phyloP scores from a whole-genome alignment of 805 yeast species.

The Metschnikowia continentalis region DNA sequence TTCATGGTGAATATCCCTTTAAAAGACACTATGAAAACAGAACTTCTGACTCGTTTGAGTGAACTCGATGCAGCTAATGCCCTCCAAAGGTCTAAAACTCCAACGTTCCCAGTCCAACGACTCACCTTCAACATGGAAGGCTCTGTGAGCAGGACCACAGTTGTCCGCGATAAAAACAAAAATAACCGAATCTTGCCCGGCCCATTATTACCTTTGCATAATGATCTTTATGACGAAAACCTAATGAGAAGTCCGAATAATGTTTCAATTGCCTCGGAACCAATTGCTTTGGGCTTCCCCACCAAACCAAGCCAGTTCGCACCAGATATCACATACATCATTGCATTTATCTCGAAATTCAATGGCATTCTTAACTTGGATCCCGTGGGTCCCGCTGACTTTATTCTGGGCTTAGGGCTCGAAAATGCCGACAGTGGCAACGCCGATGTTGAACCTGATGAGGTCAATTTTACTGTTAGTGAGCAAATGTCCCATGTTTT shows the following conservation, averaged over 20 bases:
- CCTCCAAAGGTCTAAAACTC: background rate
- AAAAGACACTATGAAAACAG: background rate
- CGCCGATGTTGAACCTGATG: background rate
- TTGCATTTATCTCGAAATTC: constrained; percentile 32
- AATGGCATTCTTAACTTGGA: constrained; percentile 20
- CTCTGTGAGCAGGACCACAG: constrained; percentile 26
- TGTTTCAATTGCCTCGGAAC: constrained; percentile 20
- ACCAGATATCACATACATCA: constrained; percentile 30
- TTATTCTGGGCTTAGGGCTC: constrained; percentile 34
- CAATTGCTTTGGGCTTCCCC: constrained; percentile 35
- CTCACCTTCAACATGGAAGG: constrained; percentile 1
- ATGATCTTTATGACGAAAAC: constrained; percentile 37
- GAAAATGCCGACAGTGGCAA: background rate
- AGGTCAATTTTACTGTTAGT: constrained; percentile 19
- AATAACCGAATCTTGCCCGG: constrained; percentile 36
- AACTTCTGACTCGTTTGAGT: background rate
- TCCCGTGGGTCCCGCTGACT: constrained; percentile 34
- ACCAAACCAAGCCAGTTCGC: constrained; percentile 24
- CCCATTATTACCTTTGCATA: constrained; percentile 33
- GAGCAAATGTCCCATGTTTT: constrained; percentile 32
- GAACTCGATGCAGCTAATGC: constrained; percentile 3
- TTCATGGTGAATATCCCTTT: constrained; percentile 1
- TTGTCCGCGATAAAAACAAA: constrained; percentile 26
- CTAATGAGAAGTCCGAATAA: constrained; percentile 18
- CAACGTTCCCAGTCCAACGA: background rate